A percentile compares a stretch with the other conserved stretches of the same genome.
Evolutionary conservation across 176 grass and related monocot genomes (phyloP).

Genomic region (Guadua angustifolia): DNA sequence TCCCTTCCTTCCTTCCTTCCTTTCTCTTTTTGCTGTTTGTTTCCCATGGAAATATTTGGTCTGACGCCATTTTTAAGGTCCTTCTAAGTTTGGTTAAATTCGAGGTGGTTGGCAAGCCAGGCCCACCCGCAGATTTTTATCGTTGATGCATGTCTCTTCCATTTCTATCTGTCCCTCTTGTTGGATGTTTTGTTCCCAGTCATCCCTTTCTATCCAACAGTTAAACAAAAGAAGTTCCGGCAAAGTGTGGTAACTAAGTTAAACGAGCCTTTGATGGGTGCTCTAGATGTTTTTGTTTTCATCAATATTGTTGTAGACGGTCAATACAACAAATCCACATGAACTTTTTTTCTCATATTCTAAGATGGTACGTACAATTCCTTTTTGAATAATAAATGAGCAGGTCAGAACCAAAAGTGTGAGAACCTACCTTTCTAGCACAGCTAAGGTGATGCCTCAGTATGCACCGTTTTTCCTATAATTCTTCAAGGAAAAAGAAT

Average conservation of each 20-base stretch:
- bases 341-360: too few species aligned
- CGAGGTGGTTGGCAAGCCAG: background rate
- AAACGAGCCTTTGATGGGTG: too few species aligned
- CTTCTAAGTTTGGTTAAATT: conserved; percentile 29
- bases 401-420: background rate
- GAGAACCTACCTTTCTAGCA: background rate
- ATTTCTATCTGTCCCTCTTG: background rate
- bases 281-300: too few species aligned
- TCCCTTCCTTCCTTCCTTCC: background rate
- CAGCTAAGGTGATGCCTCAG: background rate
- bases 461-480: background rate
- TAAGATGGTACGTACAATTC: background rate
- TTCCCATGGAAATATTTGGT: background rate
- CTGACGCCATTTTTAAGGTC: background rate
- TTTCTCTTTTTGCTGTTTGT: too few species aligned
- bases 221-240: too few species aligned
- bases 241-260: too few species aligned
- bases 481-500: background rate
- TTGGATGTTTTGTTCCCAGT: background rate
- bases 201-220: too few species aligned
- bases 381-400: background rate
- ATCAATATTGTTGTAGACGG: too few species aligned
- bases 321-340: too few species aligned
- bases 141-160: background rate
- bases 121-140: background rate